Percentiles rank a stretch among this genome's conserved stretches.
phyloP scores from a whole-genome alignment of 2,329 filamentous ascomycete genomes.

The Phaeophleospora eucalypticola region DNA sequence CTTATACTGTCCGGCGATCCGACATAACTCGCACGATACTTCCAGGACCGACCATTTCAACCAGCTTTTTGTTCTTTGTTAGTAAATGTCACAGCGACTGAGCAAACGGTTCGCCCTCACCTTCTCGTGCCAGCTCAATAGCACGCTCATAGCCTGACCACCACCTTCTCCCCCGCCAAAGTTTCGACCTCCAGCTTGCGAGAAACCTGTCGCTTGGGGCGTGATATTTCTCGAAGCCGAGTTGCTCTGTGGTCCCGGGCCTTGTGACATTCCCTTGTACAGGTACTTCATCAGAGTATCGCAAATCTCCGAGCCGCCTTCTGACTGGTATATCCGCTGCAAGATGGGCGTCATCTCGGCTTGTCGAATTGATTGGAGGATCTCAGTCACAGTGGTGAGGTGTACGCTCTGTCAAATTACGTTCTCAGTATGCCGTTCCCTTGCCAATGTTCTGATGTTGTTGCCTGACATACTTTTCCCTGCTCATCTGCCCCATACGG shows the following conservation, averaged over 20 bases:
- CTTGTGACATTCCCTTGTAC: constrained; percentile 78
- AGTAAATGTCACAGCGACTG: background rate
- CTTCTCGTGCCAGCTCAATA: constrained; percentile 98
- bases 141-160: constrained; percentile 87
- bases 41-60: constrained; percentile 86
- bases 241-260: constrained; percentile 26
- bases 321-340: constrained; percentile 70
- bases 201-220: constrained; percentile 83
- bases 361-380: constrained; percentile 92
- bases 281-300: constrained; percentile 98
- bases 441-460: constrained; percentile 1
- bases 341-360: constrained; percentile 91
- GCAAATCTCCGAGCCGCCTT: constrained; percentile 76
- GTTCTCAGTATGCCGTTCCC: constrained; percentile 2
- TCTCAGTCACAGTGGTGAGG: constrained; percentile 82
- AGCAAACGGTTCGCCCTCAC: constrained; percentile 28
- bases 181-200: constrained; percentile 57
- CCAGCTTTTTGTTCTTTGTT: constrained; percentile 51
- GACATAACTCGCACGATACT: constrained; percentile 92
- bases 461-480: constrained; percentile 45
- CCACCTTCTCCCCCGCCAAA: constrained; percentile 58
- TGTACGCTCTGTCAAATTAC: constrained; percentile 65
- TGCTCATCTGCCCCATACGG: constrained; percentile 61
- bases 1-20: constrained; percentile 83
- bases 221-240: constrained; percentile 45